These are phyloP conservation scores for Nitzschia sp. DNA, from an alignment of 108 stramenopile genomes.

Conservation along the genomic window DNA sequence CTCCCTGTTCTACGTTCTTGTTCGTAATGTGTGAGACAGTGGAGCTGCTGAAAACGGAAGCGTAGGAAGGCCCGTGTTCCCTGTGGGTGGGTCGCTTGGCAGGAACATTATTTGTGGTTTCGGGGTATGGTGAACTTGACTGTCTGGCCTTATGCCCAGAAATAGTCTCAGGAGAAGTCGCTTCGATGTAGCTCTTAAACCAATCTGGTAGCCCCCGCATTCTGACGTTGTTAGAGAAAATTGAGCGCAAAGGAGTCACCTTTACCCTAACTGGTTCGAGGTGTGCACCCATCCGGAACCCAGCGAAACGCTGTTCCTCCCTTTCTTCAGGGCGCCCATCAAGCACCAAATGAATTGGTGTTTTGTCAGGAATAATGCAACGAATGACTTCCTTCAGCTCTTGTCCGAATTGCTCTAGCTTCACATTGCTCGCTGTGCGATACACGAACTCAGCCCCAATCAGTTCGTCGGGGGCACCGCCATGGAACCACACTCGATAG, in stretches of 20 bases:
- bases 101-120: neutral
- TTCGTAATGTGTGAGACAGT: constrained; percentile 1
- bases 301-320: constrained; percentile 16
- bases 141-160: neutral
- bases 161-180: constrained; percentile 14
- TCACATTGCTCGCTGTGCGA: constrained; percentile 57
- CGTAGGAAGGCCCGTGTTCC: constrained; percentile 43
- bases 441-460: constrained; percentile 81
- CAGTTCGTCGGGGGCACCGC: constrained; percentile 86
- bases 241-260: constrained; percentile 76
- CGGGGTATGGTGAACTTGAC: neutral
- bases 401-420: constrained; percentile 69
- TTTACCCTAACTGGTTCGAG: constrained; percentile 79
- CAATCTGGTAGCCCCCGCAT: constrained; percentile 76
- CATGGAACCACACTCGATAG: constrained; percentile 89
- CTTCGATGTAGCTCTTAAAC: constrained; percentile 54
- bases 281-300: constrained; percentile 53
- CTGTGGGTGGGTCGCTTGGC: constrained; percentile 5
- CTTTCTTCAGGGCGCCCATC: constrained; percentile 72
- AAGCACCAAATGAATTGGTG: constrained; percentile 78
- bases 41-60: constrained; percentile 33
- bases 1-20: neutral
- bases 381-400: constrained; percentile 61
- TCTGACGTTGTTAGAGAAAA: constrained; percentile 50
- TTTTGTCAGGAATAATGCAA: constrained; percentile 76